Evolutionary conservation across 2,329 filamentous ascomycete species (phyloP).

Genomic region (Fulvia fulva): DNA sequence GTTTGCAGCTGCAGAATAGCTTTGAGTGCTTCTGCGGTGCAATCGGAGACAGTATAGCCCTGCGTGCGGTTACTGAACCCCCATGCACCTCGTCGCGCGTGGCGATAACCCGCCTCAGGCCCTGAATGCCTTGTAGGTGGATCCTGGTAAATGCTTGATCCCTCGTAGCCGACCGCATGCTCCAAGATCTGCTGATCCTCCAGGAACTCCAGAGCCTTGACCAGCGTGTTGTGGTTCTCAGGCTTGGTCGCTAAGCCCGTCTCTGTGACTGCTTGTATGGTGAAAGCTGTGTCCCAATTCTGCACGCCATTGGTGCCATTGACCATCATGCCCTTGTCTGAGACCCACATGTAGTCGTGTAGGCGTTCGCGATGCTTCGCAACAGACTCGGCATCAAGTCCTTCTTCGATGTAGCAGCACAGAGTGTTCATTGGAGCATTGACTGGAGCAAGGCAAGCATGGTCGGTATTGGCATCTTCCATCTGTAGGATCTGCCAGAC

Average conservation of each 20-base stretch:
- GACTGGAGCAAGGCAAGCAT: slow-evolving; percentile 79
- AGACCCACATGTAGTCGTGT: slow-evolving; percentile 87
- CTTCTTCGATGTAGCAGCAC: slow-evolving; percentile 78
- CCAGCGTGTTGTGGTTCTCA: slow-evolving; percentile 78
- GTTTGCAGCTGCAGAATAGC: slow-evolving; percentile 80
- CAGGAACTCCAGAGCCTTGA: slow-evolving; percentile 76
- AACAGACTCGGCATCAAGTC: slow-evolving; percentile 67
- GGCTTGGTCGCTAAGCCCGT: slow-evolving; percentile 73
- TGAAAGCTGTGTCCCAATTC: slow-evolving; percentile 91
- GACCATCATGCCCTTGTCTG: slow-evolving; percentile 84
- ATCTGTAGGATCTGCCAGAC: slow-evolving; percentile 78
- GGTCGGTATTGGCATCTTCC: slow-evolving; percentile 92
- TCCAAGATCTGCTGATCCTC: slow-evolving; percentile 89
- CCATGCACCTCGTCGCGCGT: slow-evolving; percentile 90
- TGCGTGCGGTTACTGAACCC: slow-evolving; percentile 89
- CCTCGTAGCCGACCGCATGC: slow-evolving; percentile 69
- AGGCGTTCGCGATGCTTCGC: slow-evolving; percentile 74
- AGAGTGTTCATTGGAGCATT: slow-evolving; percentile 89
- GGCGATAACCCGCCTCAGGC: slow-evolving; percentile 60
- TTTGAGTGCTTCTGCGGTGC: slow-evolving; percentile 86
- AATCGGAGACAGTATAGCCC: slow-evolving; percentile 94
- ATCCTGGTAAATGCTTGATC: slow-evolving; percentile 47
- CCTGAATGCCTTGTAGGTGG: slow-evolving; percentile 30
- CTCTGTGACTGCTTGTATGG: slow-evolving; percentile 76
- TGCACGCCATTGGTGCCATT: slow-evolving; percentile 99